Conservation (phyloP, 2,329 filamentous ascomycete genomes). For the Juglanconis juglandina region DNA sequence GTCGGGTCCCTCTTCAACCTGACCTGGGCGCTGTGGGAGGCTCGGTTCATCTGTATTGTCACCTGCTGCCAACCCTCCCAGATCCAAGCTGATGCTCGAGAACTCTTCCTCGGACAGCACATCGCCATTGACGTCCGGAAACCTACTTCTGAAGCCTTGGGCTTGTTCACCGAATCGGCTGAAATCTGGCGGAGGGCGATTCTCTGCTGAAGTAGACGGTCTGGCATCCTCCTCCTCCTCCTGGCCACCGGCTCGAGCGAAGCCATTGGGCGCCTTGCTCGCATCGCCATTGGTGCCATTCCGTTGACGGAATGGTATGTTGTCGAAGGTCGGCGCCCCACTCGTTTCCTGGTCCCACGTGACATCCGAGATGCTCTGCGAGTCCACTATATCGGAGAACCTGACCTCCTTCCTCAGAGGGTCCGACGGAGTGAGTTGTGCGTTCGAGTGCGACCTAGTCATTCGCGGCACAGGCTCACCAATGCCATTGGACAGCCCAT, state of each 20-base stretch:
- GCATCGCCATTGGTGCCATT: background rate
- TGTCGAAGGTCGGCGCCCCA: constrained; percentile 5
- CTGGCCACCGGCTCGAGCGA: background rate
- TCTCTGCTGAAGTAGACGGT: constrained; percentile 14
- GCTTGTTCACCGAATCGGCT: constrained; percentile 7
- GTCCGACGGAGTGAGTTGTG: constrained; percentile 1
- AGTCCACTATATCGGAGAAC: constrained; percentile 17
- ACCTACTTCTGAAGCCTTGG: background rate
- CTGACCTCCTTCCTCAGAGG: constrained; percentile 14
- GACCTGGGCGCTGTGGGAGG: constrained; percentile 7
- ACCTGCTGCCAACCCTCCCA: background rate
- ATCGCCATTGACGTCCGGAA: background rate
- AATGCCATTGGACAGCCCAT: background rate
- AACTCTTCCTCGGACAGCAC: constrained; percentile 11
- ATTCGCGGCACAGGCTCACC: constrained; percentile 3
- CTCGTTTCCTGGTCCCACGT: constrained; percentile 12
- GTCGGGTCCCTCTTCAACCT: background rate
- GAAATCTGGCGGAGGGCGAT: constrained; percentile 14
- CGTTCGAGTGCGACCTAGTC: constrained; percentile 8
- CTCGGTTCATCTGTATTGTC: constrained; percentile 3
- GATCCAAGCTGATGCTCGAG: constrained; percentile 9
- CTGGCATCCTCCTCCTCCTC: constrained; percentile 4
- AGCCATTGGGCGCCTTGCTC: background rate
- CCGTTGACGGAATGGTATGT: constrained; percentile 5
- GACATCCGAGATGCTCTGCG: constrained; percentile 16